Evolutionary conservation across 805 yeast genomes (phyloP).

Genomic region (Cyberlindnera galapagoensis): DNA sequence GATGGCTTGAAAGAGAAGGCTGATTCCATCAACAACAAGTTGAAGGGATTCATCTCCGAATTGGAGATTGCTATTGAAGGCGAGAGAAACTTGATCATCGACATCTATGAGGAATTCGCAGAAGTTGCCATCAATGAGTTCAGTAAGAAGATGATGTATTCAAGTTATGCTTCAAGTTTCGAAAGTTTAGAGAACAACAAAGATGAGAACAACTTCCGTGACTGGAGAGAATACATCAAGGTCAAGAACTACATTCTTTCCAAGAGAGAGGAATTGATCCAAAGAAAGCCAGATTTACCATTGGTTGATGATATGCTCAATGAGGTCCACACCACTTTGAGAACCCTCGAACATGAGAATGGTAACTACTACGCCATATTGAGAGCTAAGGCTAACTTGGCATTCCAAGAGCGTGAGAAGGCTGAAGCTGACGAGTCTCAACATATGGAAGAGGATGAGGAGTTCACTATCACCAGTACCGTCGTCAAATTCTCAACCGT

Average conservation of each 20-base stretch:
- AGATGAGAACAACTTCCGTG: slow-evolving; percentile 36
- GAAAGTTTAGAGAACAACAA: slow-evolving; percentile 17
- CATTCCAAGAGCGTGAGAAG: slow-evolving; percentile 48
- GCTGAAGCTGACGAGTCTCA: slow-evolving; percentile 27
- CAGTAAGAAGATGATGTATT: slow-evolving; percentile 48
- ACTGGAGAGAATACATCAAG: slow-evolving; percentile 56
- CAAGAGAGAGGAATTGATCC: slow-evolving; percentile 46
- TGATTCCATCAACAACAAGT: slow-evolving; percentile 26
- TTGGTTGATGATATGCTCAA: slow-evolving; percentile 27
- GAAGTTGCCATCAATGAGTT: slow-evolving; percentile 62
- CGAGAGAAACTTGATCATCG: slow-evolving; percentile 43
- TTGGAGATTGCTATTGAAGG: slow-evolving; percentile 29
- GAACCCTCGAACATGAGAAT: slow-evolving; percentile 49
- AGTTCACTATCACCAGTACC: slow-evolving; percentile 12
- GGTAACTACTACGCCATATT: slow-evolving; percentile 52
- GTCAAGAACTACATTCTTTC: slow-evolving; percentile 49
- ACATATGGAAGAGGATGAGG: slow-evolving; percentile 11
- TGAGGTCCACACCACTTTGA: slow-evolving; percentile 34
- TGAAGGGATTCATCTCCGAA: slow-evolving; percentile 23
- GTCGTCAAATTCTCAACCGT: slow-evolving; percentile 11
- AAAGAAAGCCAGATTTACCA: slow-evolving; percentile 26
- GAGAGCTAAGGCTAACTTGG: slow-evolving; percentile 52
- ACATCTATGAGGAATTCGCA: slow-evolving; percentile 67
- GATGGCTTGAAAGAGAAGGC: slow-evolving; percentile 26
- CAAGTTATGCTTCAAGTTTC: slow-evolving; percentile 19